phyloP scores from a whole-genome alignment of 1,284 basidiomycete species.

The Leucoagaricus sp. region DNA sequence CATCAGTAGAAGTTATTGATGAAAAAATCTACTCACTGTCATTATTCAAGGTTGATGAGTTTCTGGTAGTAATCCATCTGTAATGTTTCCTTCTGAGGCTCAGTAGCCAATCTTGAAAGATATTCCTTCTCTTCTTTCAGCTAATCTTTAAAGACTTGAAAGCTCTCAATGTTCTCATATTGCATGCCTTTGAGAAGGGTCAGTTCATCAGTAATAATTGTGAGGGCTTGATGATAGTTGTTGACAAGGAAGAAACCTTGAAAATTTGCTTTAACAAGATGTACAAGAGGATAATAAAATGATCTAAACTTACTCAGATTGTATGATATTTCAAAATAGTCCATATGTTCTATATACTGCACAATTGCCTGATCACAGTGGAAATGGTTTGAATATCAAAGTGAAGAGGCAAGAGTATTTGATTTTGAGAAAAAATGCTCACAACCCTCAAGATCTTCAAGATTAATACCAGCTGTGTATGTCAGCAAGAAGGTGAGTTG shows the following conservation, averaged over 20 bases:
- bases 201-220: no score
- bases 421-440: constrained; percentile 32
- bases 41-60: not conserved
- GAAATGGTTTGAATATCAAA: constrained; percentile 26
- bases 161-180: no score
- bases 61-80: not conserved
- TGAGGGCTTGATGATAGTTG: not conserved
- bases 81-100: not conserved
- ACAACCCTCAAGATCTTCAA: constrained; percentile 33
- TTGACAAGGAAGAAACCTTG: constrained; percentile 3
- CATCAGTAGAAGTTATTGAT: no score
- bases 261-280: no score
- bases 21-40: not conserved
- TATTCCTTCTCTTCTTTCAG: not conserved
- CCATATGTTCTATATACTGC: constrained; percentile 21
- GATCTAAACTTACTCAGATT: constrained; percentile 24
- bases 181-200: no score
- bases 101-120: not conserved
- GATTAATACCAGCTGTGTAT: constrained; percentile 27
- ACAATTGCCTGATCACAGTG: constrained; percentile 26
- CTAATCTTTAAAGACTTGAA: not conserved
- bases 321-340: constrained; percentile 21
- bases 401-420: constrained; percentile 26
- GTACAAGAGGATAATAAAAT: no score
- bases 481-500: constrained; percentile 26